Conservation (phyloP, 2,329 filamentous ascomycete genomes). For the Penicillium expansum region DNA sequence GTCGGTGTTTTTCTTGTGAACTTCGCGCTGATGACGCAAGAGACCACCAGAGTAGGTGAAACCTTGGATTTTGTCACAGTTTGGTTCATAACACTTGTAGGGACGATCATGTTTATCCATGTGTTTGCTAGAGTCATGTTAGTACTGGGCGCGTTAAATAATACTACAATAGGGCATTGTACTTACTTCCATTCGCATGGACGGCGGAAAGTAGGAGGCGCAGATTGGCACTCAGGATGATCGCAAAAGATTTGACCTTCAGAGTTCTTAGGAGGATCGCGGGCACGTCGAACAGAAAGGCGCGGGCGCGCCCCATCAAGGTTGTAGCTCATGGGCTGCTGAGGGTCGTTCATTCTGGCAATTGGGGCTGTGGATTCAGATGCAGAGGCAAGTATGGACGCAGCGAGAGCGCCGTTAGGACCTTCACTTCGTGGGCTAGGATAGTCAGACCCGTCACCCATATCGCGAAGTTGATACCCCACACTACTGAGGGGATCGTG, state of each 20-base stretch:
- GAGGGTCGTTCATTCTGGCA: conserved; percentile 38
- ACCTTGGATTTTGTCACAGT: conserved; percentile 85
- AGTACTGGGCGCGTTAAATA: conserved; percentile 20
- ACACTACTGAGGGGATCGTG: conserved; percentile 26
- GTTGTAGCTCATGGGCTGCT: conserved; percentile 26
- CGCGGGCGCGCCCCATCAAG: conserved; percentile 40
- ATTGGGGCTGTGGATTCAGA: conserved; percentile 33
- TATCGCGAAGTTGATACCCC: conserved; percentile 34
- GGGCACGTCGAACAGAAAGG: conserved; percentile 43
- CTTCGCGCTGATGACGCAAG: conserved; percentile 85
- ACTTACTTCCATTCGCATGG: conserved; percentile 93
- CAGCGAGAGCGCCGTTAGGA: conserved; percentile 33
- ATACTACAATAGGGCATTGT: conserved; percentile 2
- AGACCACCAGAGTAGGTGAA: conserved; percentile 95
- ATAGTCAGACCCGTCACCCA: conserved; percentile 44
- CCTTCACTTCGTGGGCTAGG: conserved; percentile 46
- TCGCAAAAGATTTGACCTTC: conserved; percentile 77
- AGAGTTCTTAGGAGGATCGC: conserved; percentile 59
- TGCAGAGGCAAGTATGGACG: conserved; percentile 36
- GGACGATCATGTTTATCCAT: conserved; percentile 98
- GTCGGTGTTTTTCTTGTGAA: conserved; percentile 85
- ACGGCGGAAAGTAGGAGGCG: conserved; percentile 66
- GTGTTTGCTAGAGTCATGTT: conserved; percentile 67
- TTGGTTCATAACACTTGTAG: conserved; percentile 78
- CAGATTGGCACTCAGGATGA: conserved; percentile 65